phyloP scores from a whole-genome alignment of 2,329 filamentous ascomycete genomes.

The Talaromyces amestolkiae region DNA sequence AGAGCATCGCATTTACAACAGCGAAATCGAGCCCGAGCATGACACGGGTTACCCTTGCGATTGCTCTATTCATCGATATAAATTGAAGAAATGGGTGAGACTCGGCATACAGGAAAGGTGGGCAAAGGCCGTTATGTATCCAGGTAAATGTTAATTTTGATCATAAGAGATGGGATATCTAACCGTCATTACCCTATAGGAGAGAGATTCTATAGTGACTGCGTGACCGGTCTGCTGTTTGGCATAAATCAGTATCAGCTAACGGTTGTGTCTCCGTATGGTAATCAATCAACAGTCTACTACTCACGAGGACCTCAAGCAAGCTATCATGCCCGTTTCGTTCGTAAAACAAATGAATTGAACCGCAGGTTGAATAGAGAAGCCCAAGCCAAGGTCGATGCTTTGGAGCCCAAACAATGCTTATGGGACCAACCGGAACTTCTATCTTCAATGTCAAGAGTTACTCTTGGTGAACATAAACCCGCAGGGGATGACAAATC shows the following conservation, averaged over 20 bases:
- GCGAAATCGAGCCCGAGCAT: conserved; percentile 50
- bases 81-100: conserved; percentile 36
- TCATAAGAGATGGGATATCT: conserved; percentile 9
- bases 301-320: conserved; percentile 28
- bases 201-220: conserved; percentile 14
- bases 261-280: conserved; percentile 36
- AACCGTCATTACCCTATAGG: not conserved
- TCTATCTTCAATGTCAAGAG: conserved; percentile 29
- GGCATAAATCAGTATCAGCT: conserved; percentile 37
- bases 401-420: conserved; percentile 35
- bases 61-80: conserved; percentile 44
- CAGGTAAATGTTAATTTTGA: conserved; percentile 40
- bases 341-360: conserved; percentile 38
- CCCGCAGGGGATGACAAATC: not conserved
- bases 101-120: conserved; percentile 42
- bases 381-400: conserved; percentile 36
- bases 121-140: conserved; percentile 50
- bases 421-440: conserved; percentile 40
- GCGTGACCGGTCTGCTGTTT: conserved; percentile 20
- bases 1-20: conserved; percentile 44
- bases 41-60: conserved; percentile 41
- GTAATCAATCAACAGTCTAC: conserved; percentile 25
- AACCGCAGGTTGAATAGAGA: conserved; percentile 38
- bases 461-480: not conserved
- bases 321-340: conserved; percentile 31